Percentiles rank a stretch among this genome's conserved stretches.
Evolutionary conservation across 352 stramenopile genomes (phyloP).

Genomic region (Phytophthora pisi): DNA sequence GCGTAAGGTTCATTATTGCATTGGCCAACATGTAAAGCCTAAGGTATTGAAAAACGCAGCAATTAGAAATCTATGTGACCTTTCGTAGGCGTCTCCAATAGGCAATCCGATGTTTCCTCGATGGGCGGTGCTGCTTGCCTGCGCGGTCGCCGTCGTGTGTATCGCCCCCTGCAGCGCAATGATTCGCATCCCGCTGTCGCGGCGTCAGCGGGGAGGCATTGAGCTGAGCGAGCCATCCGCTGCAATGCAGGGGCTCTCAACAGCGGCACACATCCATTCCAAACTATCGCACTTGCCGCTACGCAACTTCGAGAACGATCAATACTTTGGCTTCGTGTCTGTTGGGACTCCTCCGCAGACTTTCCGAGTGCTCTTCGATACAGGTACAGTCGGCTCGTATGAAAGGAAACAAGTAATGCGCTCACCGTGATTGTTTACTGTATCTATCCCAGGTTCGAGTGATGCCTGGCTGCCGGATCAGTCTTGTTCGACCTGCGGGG

Average conservation of each 20-base stretch:
- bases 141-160: background rate
- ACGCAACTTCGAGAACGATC: slow-evolving; percentile 29
- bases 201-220: background rate
- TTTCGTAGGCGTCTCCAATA: too few species aligned
- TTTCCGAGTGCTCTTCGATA: slow-evolving; percentile 30
- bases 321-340: slow-evolving; percentile 34
- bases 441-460: slow-evolving; percentile 32
- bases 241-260: slow-evolving; percentile 1
- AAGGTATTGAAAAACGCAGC: too few species aligned
- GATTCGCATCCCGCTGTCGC: slow-evolving; percentile 6
- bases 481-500: slow-evolving; percentile 61
- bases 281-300: slow-evolving; percentile 27
- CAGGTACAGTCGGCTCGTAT: background rate
- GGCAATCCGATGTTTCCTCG: background rate
- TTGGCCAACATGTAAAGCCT: too few species aligned
- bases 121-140: background rate
- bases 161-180: background rate
- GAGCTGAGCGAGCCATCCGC: background rate
- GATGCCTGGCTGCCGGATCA: slow-evolving; percentile 41
- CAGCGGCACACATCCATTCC: background rate
- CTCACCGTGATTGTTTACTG: background rate
- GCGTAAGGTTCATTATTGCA: too few species aligned
- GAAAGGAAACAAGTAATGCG: background rate
- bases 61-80: too few species aligned
- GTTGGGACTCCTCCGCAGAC: slow-evolving; percentile 44